phyloP scores from a whole-genome alignment of 495 filamentous ascomycete species.

The Lasiosphaeriaceae sp. region DNA sequence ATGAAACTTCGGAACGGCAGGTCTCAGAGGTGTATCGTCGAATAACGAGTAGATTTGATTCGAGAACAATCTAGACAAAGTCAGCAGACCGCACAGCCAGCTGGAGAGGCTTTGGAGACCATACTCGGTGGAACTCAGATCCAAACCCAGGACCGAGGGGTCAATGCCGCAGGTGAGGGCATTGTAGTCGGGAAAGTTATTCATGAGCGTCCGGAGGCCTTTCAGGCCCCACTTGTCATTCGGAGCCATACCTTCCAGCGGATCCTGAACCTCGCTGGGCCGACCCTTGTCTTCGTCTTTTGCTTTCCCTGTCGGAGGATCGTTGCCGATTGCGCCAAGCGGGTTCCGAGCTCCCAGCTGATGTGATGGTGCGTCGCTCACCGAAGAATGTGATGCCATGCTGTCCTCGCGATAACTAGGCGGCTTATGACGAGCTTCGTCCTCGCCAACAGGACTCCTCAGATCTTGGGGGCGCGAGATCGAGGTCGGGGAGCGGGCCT shows the following conservation, averaged over 20 bases:
- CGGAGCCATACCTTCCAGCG: conserved; percentile 71
- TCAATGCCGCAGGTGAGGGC: conserved; percentile 75
- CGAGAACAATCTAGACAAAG: conserved; percentile 31
- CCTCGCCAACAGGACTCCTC: conserved; percentile 33
- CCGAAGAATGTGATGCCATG: conserved; percentile 29
- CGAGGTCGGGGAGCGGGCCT: conserved; percentile 38
- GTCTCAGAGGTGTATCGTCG: conserved; percentile 62
- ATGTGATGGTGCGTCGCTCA: conserved; percentile 28
- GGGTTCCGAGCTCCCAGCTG: conserved; percentile 31
- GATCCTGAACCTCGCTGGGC: conserved; percentile 43
- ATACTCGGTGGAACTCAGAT: conserved; percentile 77
- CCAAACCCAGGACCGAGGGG: conserved; percentile 69
- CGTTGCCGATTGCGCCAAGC: conserved; percentile 45
- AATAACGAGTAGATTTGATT: conserved; percentile 61
- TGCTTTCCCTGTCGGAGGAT: conserved; percentile 34
- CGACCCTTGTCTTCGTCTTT: conserved; percentile 39
- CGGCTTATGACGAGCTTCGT: conserved; percentile 40
- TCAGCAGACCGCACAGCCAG: neutral
- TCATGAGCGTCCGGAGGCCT: conserved; percentile 74
- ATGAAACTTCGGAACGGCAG: conserved; percentile 71
- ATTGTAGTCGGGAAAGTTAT: conserved; percentile 71
- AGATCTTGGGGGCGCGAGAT: conserved; percentile 37
- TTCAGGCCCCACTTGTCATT: conserved; percentile 78
- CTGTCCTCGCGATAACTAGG: conserved; percentile 40
- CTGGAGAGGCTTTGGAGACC: conserved; percentile 15